Percentiles rank a stretch among this genome's conserved stretches.
These are phyloP conservation scores for Calcarisporium arbuscula DNA, from an alignment of 2,329 filamentous ascomycete species.

Conservation along the genomic window DNA sequence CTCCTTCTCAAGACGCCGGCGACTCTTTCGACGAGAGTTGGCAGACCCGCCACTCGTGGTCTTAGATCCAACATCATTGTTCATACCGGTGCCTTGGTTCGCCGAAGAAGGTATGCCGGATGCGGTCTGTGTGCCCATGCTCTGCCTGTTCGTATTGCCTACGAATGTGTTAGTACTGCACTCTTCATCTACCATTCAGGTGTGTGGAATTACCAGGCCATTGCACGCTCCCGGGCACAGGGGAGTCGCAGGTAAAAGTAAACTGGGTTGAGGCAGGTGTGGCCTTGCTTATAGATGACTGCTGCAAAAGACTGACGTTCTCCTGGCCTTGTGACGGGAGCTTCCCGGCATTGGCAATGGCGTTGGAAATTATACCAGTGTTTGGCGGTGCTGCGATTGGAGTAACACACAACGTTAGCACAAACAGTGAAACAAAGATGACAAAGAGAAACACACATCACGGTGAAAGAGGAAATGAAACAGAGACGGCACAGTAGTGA, in stretches of 20 bases:
- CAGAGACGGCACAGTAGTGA: no score
- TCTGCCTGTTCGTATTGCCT: constrained; percentile 3
- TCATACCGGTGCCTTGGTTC: constrained; percentile 11
- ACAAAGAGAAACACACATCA: no score
- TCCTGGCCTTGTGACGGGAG: constrained; percentile 63
- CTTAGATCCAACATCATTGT: constrained; percentile 29
- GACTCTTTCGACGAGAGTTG: constrained; percentile 47
- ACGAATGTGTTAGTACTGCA: background rate
- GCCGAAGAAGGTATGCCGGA: constrained; percentile 9
- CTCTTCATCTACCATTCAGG: background rate
- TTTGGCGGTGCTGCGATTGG: constrained; percentile 20
- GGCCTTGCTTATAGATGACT: constrained; percentile 48
- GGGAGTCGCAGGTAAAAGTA: constrained; percentile 92
- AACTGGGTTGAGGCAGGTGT: constrained; percentile 79
- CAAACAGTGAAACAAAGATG: background rate
- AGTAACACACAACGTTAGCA: no score
- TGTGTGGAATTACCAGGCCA: constrained; percentile 56
- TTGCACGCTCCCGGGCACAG: constrained; percentile 71
- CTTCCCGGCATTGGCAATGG: constrained; percentile 82
- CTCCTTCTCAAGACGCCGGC: constrained; percentile 61
- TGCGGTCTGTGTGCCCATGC: constrained; percentile 1
- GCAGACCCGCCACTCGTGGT: constrained; percentile 21
- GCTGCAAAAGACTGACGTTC: constrained; percentile 70
- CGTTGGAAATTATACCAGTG: constrained; percentile 79
- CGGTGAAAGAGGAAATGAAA: no score